Evolutionary conservation across 2,329 filamentous ascomycete species (phyloP), one percentile per base, ranked within the genome.

Genomic region (Fusarium pseudonygamai): DNA sequence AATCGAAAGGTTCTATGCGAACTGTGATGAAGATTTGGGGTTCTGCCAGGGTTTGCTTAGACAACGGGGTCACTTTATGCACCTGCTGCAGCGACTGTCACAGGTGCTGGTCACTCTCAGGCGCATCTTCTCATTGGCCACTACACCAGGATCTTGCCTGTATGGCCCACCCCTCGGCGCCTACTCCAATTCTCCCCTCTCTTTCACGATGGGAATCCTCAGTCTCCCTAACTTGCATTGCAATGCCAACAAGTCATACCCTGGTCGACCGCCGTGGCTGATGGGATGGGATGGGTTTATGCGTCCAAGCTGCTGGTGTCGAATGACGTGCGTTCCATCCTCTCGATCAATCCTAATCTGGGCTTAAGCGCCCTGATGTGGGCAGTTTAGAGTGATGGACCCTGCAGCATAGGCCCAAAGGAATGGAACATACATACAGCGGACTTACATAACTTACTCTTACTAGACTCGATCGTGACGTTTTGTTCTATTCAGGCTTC

Each of bases 1-100:
- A 78, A 78, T 78, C 76, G 76, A 78, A 78, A 63, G 76, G 71
- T 78, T 67, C 55, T 57, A 72, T 67, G 62, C 71, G 62, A 70
- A 64, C 58, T 65, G 57, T 64, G 70, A 63, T 71, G 50, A 56
- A 55, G 62, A 65, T 59, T 68, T 55, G 61, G 56, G 52, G 50
- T 56, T 43, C 42, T 53, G 45, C 57, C 64, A 58, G 64, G 71
- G 60, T 70, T 72, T 62, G 68, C 56, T 65, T 61, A 46, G 64
- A 57, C 55, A 64, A 63, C 50, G 39, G 67, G 52, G 64, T 49
- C 59, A 56, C 56, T 62, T 62, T 69, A 69, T 70, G 69, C 67
- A 73, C 71, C 71, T 73, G 71, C 67, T 73, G 71, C 71, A 73
- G 36, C 71, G 67, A 72, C 46, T 73, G 71, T 73, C 71, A 74